Percentiles rank a stretch among this genome's conserved stretches.
Evolutionary conservation across 805 yeast genomes (phyloP).

Genomic region (Candida schatavii): DNA sequence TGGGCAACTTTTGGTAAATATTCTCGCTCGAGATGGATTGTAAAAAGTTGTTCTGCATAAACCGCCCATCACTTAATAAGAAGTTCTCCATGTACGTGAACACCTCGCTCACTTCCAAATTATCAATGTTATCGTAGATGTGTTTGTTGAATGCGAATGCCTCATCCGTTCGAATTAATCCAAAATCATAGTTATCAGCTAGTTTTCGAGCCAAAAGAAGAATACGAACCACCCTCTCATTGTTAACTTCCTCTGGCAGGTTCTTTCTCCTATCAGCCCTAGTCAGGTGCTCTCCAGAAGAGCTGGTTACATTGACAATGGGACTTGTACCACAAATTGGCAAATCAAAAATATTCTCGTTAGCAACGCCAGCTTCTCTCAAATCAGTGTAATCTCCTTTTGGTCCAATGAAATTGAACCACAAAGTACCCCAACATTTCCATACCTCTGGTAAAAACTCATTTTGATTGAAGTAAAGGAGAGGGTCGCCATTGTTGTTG

Average conservation of each 20-base stretch:
- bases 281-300: conserved; percentile 8
- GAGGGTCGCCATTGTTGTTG: conserved; percentile 31
- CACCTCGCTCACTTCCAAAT: conserved; percentile 19
- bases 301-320: conserved; percentile 16
- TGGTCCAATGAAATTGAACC: conserved; percentile 62
- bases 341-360: conserved; percentile 53
- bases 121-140: conserved; percentile 23
- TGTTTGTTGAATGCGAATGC: conserved; percentile 42
- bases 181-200: conserved; percentile 53
- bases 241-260: conserved; percentile 40
- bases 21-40: conserved; percentile 23
- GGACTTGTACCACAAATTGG: conserved; percentile 61
- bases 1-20: conserved; percentile 12
- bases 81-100: conserved; percentile 30
- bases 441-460: conserved; percentile 74
- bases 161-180: conserved; percentile 46
- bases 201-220: conserved; percentile 49
- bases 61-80: conserved; percentile 39
- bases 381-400: conserved; percentile 52
- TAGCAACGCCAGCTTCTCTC: conserved; percentile 55
- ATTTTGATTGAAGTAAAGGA: conserved; percentile 52
- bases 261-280: conserved; percentile 16
- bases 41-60: conserved; percentile 38
- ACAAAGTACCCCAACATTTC: conserved; percentile 82
- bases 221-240: conserved; percentile 51